Conservation (phyloP, 345 rosid genomes). For the Syzygium jambos region DNA sequence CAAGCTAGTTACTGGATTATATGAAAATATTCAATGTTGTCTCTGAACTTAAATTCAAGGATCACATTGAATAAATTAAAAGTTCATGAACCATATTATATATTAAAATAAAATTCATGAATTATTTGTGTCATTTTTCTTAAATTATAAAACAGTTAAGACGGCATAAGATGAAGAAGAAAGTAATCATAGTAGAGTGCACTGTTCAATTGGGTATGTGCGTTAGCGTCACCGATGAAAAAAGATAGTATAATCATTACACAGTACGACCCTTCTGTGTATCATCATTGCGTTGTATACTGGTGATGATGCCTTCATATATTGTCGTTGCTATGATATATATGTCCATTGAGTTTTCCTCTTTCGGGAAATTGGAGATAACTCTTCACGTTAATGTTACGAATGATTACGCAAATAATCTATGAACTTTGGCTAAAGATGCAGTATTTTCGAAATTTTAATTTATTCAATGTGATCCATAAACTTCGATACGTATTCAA, state of each 20-base stretch:
- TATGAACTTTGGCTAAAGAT: accelerated
- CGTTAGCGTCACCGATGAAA: not conserved
- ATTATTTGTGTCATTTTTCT: no score
- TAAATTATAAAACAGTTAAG: not conserved
- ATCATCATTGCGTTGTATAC: not conserved
- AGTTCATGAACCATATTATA: no score
- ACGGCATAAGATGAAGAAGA: not conserved
- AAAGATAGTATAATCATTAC: not conserved
- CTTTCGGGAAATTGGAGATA: not conserved
- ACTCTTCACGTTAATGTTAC: not conserved
- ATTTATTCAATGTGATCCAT: accelerated
- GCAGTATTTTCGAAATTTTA: not conserved
- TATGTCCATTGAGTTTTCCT: not conserved
- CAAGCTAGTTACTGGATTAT: no score
- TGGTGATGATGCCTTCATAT: not conserved
- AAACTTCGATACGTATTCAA: not conserved
- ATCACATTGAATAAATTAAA: no score
- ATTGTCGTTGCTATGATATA: not conserved
- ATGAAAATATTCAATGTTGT: no score
- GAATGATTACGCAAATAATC: not conserved
- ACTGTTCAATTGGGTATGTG: not conserved
- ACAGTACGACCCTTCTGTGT: not conserved
- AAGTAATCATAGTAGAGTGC: accelerated
- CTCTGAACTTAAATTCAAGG: no score
- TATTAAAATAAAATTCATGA: no score